These are phyloP conservation scores for Nadsonia fulvescens DNA, from an alignment of 805 yeast genomes.

Conservation along the genomic window DNA sequence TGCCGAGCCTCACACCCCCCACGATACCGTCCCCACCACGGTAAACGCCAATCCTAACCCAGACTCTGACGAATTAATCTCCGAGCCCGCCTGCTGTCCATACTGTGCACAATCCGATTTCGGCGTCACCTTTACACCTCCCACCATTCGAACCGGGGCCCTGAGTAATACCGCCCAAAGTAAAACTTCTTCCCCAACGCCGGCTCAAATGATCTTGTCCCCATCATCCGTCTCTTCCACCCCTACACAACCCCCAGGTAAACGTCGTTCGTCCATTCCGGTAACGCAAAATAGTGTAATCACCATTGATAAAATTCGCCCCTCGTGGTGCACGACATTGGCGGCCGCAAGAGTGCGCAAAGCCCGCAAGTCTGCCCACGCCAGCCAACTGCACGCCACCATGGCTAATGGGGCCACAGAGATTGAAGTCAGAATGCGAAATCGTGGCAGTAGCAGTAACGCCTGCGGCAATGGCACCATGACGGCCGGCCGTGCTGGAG, in stretches of 20 bases:
- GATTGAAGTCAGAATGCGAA: constrained; percentile 2
- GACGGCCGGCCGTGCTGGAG: constrained; percentile 6
- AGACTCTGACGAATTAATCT: constrained; percentile 28
- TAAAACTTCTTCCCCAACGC: constrained; percentile 2
- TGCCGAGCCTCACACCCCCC: constrained; percentile 84
- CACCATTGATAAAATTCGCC: constrained; percentile 68
- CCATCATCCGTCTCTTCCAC: constrained; percentile 4
- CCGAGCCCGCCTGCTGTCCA: constrained; percentile 85
- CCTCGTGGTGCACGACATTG: constrained; percentile 78
- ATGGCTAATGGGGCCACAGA: constrained; percentile 36
- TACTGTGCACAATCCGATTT: constrained; percentile 79
- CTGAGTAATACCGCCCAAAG: too few species aligned
- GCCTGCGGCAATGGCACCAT: constrained; percentile 11
- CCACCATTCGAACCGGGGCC: too few species aligned
- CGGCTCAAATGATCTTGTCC: constrained; percentile 4
- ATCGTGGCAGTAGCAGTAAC: constrained; percentile 5
- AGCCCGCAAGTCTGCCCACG: constrained; percentile 82
- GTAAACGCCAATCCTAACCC: constrained; percentile 7
- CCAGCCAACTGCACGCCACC: constrained; percentile 82
- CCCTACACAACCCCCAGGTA: background rate
- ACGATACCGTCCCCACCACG: constrained; percentile 29
- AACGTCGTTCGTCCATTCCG: constrained; percentile 22
- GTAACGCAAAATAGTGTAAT: constrained; percentile 53
- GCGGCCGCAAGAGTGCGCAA: constrained; percentile 53
- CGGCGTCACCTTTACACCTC: too few species aligned